Evolutionary conservation across 2,329 filamentous ascomycete genomes (phyloP).

Genomic region (Akanthomyces lecanii): DNA sequence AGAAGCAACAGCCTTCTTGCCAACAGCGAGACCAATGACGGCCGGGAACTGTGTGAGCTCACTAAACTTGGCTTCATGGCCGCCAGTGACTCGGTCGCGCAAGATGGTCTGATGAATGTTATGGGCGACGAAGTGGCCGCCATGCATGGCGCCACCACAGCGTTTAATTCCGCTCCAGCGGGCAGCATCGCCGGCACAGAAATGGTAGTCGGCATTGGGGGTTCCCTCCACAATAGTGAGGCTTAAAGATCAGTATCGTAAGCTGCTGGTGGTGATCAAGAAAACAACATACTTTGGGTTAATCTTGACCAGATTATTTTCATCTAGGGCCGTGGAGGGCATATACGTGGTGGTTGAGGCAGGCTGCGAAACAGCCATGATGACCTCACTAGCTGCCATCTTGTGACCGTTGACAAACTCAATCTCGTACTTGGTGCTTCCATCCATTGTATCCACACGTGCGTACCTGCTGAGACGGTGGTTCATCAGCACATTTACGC

Average conservation of each 20-base stretch:
- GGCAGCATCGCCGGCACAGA: slow-evolving; percentile 65
- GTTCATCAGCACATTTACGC: slow-evolving; percentile 61
- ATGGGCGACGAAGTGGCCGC: slow-evolving; percentile 60
- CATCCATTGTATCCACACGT: slow-evolving; percentile 43
- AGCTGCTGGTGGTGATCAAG: slow-evolving; percentile 2
- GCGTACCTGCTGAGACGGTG: slow-evolving; percentile 51
- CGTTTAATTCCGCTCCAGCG: slow-evolving; percentile 77
- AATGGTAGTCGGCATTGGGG: slow-evolving; percentile 58
- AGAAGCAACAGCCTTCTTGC: slow-evolving; percentile 64
- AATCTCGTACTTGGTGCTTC: slow-evolving; percentile 41
- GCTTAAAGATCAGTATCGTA: slow-evolving; percentile 28
- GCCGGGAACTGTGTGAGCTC: slow-evolving; percentile 53
- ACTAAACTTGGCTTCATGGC: slow-evolving; percentile 41
- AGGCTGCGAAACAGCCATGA: slow-evolving; percentile 64
- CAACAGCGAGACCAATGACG: slow-evolving; percentile 68
- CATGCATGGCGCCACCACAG: slow-evolving; percentile 70
- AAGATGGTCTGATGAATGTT: slow-evolving; percentile 65
- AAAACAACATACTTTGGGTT: slow-evolving; percentile 40
- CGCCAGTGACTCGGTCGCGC: slow-evolving; percentile 29
- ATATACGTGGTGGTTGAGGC: slow-evolving; percentile 61
- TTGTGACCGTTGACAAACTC: slow-evolving; percentile 57
- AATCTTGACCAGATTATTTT: slow-evolving; percentile 63
- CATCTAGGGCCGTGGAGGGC: slow-evolving; percentile 53
- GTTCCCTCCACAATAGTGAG: slow-evolving; percentile 51
- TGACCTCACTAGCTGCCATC: slow-evolving; percentile 59